Conservation (phyloP, 805 yeast species). For the Hanseniaspora mollemarum region DNA sequence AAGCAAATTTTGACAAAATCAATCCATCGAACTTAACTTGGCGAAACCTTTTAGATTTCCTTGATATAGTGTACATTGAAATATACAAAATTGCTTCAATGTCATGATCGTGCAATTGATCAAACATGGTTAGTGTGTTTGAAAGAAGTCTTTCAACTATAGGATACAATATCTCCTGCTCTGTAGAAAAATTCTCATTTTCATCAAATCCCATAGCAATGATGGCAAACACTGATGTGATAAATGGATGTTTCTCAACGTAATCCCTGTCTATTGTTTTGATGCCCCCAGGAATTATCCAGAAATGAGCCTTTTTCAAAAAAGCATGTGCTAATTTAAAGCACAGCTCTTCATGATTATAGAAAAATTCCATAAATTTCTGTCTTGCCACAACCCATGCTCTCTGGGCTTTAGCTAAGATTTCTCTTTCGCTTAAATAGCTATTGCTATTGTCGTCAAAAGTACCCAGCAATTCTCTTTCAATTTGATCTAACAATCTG, state of each 20-base stretch:
- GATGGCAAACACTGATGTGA: slow-evolving; percentile 42
- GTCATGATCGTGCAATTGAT: slow-evolving; percentile 48
- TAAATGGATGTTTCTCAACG: slow-evolving; percentile 43
- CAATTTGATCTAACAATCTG: slow-evolving; percentile 32
- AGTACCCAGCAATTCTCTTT: slow-evolving; percentile 32
- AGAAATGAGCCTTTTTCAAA: slow-evolving; percentile 43
- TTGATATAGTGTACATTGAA: slow-evolving; percentile 42
- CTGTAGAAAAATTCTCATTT: slow-evolving; percentile 37
- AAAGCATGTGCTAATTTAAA: slow-evolving; percentile 38
- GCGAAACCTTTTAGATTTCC: slow-evolving; percentile 37
- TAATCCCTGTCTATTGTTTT: slow-evolving; percentile 37
- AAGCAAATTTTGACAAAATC: slow-evolving; percentile 42
- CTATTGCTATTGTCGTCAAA: slow-evolving; percentile 11
- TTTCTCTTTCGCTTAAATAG: slow-evolving; percentile 25
- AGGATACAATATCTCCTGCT: slow-evolving; percentile 38
- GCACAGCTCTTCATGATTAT: slow-evolving; percentile 35
- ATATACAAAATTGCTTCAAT: slow-evolving; percentile 49
- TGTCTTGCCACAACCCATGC: slow-evolving; percentile 33
- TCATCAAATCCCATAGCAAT: slow-evolving; percentile 49
- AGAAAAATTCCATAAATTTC: slow-evolving; percentile 39
- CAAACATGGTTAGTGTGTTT: slow-evolving; percentile 38
- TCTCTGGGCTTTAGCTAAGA: slow-evolving; percentile 27
- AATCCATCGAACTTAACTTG: slow-evolving; percentile 45
- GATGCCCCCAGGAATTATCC: slow-evolving; percentile 55
- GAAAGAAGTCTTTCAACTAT: slow-evolving; percentile 42